Evolutionary conservation across 176 grass and related monocot species (phyloP).

Genomic region (Urochloa ruziziensis): DNA sequence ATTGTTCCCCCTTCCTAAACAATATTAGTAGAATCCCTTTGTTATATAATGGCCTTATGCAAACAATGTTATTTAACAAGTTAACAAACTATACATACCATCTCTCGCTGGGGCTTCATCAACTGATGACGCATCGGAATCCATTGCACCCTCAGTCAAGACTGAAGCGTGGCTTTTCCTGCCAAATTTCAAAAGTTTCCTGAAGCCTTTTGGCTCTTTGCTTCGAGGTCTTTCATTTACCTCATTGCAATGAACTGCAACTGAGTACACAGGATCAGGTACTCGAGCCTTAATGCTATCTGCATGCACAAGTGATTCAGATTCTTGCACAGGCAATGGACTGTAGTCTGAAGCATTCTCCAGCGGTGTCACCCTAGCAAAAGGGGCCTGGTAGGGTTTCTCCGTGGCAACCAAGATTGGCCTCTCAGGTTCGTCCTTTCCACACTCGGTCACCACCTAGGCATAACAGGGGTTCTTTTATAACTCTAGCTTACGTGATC

Average conservation of each 20-base stretch:
- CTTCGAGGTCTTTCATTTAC: conserved; percentile 43
- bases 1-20: background rate
- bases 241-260: conserved; percentile 41
- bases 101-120: conserved; percentile 52
- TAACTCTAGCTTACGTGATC: background rate
- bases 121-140: conserved; percentile 59
- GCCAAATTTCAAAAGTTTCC: conserved; percentile 90
- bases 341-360: conserved; percentile 42
- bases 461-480: conserved; percentile 29
- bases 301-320: conserved; percentile 34
- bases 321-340: conserved; percentile 32
- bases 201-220: conserved; percentile 88
- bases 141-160: conserved; percentile 40
- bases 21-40: background rate
- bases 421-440: conserved; percentile 44
- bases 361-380: conserved; percentile 65
- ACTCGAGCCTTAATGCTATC: conserved; percentile 49
- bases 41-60: background rate
- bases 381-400: conserved; percentile 69
- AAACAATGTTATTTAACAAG: background rate
- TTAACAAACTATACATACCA: conserved; percentile 48
- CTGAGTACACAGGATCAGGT: conserved; percentile 20
- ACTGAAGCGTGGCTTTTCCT: conserved; percentile 61
- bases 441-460: conserved; percentile 49
- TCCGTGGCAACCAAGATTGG: conserved; percentile 2